Percentiles rank a stretch among this genome's conserved stretches.
Evolutionary conservation across 768 basidiomycete species (phyloP).

Genomic region (Termitomyces sp.): DNA sequence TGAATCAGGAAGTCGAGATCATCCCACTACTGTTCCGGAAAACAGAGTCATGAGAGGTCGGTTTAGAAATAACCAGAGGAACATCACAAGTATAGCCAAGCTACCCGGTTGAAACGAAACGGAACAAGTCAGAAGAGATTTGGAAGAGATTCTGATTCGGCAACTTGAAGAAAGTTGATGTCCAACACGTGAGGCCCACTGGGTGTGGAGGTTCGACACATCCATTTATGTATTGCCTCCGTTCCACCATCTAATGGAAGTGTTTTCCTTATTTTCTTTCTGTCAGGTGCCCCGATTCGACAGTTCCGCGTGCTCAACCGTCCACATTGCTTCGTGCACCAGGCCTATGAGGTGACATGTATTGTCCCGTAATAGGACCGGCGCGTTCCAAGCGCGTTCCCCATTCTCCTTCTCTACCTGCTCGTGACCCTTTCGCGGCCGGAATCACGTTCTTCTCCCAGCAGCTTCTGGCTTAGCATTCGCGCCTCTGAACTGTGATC

Average conservation of each 20-base stretch:
- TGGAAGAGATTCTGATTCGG: not conserved
- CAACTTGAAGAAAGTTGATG: not conserved
- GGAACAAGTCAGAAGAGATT: not conserved
- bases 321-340: not conserved
- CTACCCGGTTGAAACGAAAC: not conserved
- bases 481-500: not conserved
- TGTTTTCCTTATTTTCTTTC: slow-evolving; percentile 1
- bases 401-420: not conserved
- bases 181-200: not conserved
- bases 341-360: slow-evolving; percentile 4
- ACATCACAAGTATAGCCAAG: not conserved
- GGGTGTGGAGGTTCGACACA: too few relatives aligned
- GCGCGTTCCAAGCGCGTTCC: slow-evolving; percentile 5
- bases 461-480: not conserved
- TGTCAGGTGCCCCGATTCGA: slow-evolving; percentile 4
- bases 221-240: not conserved
- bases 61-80: not conserved
- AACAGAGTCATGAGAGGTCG: not conserved
- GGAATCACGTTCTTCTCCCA: not conserved
- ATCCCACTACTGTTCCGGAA: too few relatives aligned
- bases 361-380: slow-evolving; percentile 7
- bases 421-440: not conserved
- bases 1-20: too few relatives aligned
- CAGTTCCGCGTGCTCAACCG: slow-evolving; percentile 5
- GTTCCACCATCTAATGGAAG: not conserved